phyloP scores from a whole-genome alignment of 2,329 filamentous ascomycete genomes.

The Rutstroemia sydowiana region DNA sequence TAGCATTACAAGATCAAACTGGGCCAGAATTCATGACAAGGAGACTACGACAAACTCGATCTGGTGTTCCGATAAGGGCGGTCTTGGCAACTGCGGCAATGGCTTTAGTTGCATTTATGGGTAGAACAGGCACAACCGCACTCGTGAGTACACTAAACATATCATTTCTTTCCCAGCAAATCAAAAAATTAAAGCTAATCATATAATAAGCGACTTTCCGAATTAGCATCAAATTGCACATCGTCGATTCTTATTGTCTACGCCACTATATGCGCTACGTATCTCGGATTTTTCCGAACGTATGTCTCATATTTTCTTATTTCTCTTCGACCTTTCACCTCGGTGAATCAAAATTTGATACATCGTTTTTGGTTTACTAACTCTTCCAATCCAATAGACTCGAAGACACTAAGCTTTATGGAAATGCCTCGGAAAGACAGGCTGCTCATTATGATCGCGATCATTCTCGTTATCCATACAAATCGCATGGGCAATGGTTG shows the following conservation, averaged over 20 bases:
- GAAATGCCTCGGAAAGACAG: conserved; percentile 33
- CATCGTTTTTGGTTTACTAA: neutral
- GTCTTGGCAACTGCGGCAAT: conserved; percentile 34
- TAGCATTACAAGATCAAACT: conserved; percentile 33
- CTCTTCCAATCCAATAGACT: conserved; percentile 24
- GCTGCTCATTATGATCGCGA: conserved; percentile 32
- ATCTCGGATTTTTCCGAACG: conserved; percentile 34
- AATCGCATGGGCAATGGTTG: conserved; percentile 35
- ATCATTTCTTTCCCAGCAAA: too few relatives aligned
- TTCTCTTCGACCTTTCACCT: neutral
- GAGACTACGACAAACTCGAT: conserved; percentile 31
- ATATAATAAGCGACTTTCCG: conserved; percentile 29
- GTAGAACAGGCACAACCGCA: conserved; percentile 32
- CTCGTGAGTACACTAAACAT: conserved; percentile 24
- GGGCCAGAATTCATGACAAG: conserved; percentile 36
- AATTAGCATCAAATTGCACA: conserved; percentile 34
- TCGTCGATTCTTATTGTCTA: conserved; percentile 37
- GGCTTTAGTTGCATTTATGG: conserved; percentile 35
- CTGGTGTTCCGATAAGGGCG: conserved; percentile 34
- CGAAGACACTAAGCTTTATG: conserved; percentile 33
- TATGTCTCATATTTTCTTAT: conserved; percentile 14
- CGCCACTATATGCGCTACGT: conserved; percentile 34
- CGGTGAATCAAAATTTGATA: neutral
- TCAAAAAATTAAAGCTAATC: conserved; percentile 8
- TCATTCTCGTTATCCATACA: conserved; percentile 33